Conservation (phyloP, 805 yeast species). For the Ogataea pilisensis region DNA sequence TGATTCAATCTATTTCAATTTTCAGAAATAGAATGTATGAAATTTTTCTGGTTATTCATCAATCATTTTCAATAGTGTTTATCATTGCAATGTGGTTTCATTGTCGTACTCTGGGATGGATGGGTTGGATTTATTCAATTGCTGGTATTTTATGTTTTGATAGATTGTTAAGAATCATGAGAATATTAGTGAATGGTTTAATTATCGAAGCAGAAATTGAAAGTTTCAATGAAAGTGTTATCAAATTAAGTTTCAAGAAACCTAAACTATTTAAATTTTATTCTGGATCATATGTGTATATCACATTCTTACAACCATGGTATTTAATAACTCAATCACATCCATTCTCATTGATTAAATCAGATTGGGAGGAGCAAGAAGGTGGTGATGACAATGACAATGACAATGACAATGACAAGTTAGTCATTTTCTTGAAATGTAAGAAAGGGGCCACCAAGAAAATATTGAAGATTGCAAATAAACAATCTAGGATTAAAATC, state of each 20-base stretch:
- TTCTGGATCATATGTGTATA: slow-evolving; percentile 53
- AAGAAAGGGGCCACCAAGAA: slow-evolving; percentile 48
- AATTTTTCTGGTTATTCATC: slow-evolving; percentile 37
- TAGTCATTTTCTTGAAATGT: slow-evolving; percentile 41
- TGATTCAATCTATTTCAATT: slow-evolving; percentile 17
- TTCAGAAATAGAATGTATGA: slow-evolving; percentile 38
- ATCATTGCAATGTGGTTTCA: slow-evolving; percentile 39
- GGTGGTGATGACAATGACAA: no score
- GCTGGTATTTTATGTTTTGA: slow-evolving; percentile 38
- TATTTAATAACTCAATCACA: slow-evolving; percentile 61
- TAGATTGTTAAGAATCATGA: slow-evolving; percentile 32
- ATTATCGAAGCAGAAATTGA: slow-evolving; percentile 15
- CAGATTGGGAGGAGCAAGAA: slow-evolving; percentile 19
- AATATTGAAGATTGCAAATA: slow-evolving; percentile 10
- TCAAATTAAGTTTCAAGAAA: slow-evolving; percentile 18
- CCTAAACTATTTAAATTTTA: slow-evolving; percentile 20
- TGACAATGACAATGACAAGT: slow-evolving; percentile 12
- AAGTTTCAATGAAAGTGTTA: slow-evolving; percentile 8
- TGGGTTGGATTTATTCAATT: slow-evolving; percentile 38
- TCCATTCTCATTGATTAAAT: slow-evolving; percentile 56
- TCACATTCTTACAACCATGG: slow-evolving; percentile 48
- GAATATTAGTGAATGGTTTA: slow-evolving; percentile 28
- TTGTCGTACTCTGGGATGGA: slow-evolving; percentile 38
- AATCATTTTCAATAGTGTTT: slow-evolving; percentile 35
- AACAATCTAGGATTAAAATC: slow-evolving; percentile 29